These are phyloP conservation scores for Apiospora arundinis DNA, from an alignment of 2,329 filamentous ascomycete genomes.

Conservation along the genomic window DNA sequence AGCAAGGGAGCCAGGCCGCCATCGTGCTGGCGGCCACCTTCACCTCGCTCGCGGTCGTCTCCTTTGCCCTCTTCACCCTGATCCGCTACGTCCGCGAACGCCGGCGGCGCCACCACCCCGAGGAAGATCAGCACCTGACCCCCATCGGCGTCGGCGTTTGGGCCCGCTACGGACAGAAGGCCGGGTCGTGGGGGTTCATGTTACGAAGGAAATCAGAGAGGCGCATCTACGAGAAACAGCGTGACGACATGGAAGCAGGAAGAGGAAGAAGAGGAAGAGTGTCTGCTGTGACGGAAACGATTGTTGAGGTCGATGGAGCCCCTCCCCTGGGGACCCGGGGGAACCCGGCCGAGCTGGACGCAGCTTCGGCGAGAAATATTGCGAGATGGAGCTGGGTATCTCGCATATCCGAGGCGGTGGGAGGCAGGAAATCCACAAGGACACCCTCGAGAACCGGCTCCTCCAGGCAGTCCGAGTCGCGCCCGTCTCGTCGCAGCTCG, in stretches of 20 bases:
- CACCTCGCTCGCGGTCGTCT: neutral
- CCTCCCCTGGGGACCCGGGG: slow-evolving; percentile 1
- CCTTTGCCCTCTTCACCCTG: neutral
- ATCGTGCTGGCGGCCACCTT: neutral
- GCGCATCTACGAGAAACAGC: neutral
- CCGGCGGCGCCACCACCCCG: neutral
- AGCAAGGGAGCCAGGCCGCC: neutral
- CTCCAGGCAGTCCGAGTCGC: neutral
- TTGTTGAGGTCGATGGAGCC: neutral
- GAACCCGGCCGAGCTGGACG: slow-evolving; percentile 24
- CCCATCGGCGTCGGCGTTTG: slow-evolving; percentile 7
- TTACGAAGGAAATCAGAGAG: neutral
- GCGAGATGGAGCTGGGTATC: slow-evolving; percentile 26
- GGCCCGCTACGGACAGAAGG: neutral
- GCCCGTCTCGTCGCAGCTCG: neutral
- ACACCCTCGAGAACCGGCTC: neutral
- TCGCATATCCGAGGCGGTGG: slow-evolving; percentile 14
- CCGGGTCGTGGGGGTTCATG: neutral
- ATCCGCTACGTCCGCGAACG: neutral
- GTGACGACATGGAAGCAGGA: neutral
- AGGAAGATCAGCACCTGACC: neutral
- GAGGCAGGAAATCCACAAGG: neutral
- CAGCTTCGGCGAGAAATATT: neutral
- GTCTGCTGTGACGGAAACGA: neutral
- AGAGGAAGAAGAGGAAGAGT: neutral